Percentiles rank a stretch among this genome's conserved stretches.
Conservation (phyloP, 1,139 yeast genomes). For the Pneumocystis jirovecii region DNA sequence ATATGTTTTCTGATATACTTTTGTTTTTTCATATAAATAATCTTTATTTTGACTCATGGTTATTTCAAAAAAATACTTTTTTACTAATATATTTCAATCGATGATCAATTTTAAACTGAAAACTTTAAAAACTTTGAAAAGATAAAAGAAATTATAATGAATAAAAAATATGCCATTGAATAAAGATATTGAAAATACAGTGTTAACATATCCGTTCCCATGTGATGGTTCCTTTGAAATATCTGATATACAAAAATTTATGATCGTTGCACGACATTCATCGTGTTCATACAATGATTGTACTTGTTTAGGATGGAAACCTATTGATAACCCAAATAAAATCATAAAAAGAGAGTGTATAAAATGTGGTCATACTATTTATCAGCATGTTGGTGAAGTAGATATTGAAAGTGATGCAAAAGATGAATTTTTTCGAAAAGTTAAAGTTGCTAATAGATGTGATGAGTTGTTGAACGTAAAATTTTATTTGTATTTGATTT, state of each 20-base stretch:
- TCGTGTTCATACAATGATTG: slow-evolving; percentile 3
- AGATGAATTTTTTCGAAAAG: slow-evolving; percentile 1
- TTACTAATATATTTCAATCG: too few species aligned
- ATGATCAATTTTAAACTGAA: neutral
- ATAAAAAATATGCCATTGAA: neutral
- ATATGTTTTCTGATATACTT: neutral
- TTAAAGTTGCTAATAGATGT: slow-evolving; percentile 8
- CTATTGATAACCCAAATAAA: neutral
- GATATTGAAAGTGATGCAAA: neutral
- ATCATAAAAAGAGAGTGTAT: neutral
- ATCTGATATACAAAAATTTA: slow-evolving; percentile 1
- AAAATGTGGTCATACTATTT: neutral
- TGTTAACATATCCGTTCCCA: neutral
- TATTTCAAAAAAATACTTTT: neutral
- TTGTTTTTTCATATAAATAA: slow-evolving; percentile 2
- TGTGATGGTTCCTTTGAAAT: neutral
- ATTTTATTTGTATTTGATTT: neutral
- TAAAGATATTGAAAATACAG: neutral
- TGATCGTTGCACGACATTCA: slow-evolving; percentile 4
- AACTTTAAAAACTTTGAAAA: slow-evolving; percentile 3
- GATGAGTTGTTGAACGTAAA: slow-evolving; percentile 6
- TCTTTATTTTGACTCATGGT: slow-evolving; percentile 1
- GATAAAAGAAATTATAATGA: slow-evolving; percentile 8
- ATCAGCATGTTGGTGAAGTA: slow-evolving; percentile 1
- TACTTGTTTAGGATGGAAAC: slow-evolving; percentile 3